Evolutionary conservation across 306 rosid genomes (phyloP).

Genomic region (Delonix regia): DNA sequence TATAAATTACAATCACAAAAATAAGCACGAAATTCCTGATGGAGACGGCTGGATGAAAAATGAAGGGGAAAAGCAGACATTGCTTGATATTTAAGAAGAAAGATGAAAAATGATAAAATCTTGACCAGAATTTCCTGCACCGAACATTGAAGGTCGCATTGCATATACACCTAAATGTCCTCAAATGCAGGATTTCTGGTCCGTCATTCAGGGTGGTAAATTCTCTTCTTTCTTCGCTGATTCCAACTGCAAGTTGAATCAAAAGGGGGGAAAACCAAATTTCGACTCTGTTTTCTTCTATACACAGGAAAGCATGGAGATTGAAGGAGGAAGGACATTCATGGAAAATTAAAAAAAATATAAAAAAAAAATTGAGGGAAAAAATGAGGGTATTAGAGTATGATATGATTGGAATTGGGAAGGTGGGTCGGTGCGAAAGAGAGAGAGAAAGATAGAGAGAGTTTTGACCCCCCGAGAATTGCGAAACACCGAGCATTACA

Average conservation of each 20-base stretch:
- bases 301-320: slow-evolving; percentile 15
- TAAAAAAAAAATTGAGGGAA: not conserved
- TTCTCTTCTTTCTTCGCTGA: not conserved
- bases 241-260: slow-evolving; percentile 19
- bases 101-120: not conserved
- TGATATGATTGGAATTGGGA: slow-evolving; percentile 36
- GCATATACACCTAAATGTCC: slow-evolving; percentile 1
- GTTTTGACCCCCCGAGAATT: slow-evolving; percentile 31
- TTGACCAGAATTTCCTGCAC: slow-evolving; percentile 26
- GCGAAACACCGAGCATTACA: slow-evolving; percentile 22
- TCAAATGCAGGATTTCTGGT: slow-evolving; percentile 18
- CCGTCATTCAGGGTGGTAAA: not conserved
- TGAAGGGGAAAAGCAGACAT: not conserved
- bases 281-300: slow-evolving; percentile 9
- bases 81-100: not conserved
- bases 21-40: not conserved
- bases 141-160: slow-evolving; percentile 22
- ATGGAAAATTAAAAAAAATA: slow-evolving; percentile 29
- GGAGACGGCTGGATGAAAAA: not conserved
- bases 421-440: slow-evolving; percentile 29
- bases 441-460: slow-evolving; percentile 25
- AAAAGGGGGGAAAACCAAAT: not conserved
- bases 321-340: slow-evolving; percentile 38
- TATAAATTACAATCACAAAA: not conserved
- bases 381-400: slow-evolving; percentile 21